A percentile compares a stretch with the other conserved stretches of the same genome.
Conservation (phyloP, 306 rosid species). For the Rosa multiflora region DNA sequence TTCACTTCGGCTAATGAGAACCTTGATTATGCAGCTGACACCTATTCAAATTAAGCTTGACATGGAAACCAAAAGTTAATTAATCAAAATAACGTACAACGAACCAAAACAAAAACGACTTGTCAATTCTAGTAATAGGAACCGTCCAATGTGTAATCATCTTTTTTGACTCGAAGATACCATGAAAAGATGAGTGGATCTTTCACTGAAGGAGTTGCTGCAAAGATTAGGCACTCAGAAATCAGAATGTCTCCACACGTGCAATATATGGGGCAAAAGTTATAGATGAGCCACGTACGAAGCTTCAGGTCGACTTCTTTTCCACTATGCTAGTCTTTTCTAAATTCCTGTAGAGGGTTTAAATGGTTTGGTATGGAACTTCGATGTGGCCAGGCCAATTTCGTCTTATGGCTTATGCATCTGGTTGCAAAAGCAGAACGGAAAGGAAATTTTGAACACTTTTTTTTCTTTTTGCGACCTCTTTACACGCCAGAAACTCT, state of each 20-base stretch:
- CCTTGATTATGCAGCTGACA: background rate
- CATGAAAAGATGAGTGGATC: slow-evolving; percentile 22
- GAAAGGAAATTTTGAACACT: background rate
- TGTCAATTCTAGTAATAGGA: slow-evolving; percentile 33
- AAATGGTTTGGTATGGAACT: background rate
- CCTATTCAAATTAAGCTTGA: background rate
- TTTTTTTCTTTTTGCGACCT: slow-evolving; percentile 2
- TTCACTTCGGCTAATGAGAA: background rate
- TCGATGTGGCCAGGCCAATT: slow-evolving; percentile 2
- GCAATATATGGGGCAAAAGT: background rate
- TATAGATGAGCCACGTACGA: background rate
- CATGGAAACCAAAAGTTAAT: background rate
- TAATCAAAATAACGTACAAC: background rate
- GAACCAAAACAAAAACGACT: background rate
- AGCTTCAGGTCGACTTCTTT: background rate
- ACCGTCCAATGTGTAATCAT: slow-evolving; percentile 30
- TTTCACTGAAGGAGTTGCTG: slow-evolving; percentile 14
- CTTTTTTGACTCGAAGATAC: slow-evolving; percentile 28
- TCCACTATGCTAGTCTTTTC: slow-evolving; percentile 11
- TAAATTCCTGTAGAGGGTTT: background rate
- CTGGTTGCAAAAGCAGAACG: slow-evolving; percentile 11
- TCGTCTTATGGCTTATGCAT: background rate
- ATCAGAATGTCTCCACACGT: slow-evolving; percentile 34
- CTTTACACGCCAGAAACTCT: slow-evolving; percentile 25
- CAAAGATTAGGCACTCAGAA: slow-evolving; percentile 29